Evolutionary conservation across 768 basidiomycete genomes (phyloP), one percentile per base, ranked within the genome.

Genomic region (Dentipellis sp.): DNA sequence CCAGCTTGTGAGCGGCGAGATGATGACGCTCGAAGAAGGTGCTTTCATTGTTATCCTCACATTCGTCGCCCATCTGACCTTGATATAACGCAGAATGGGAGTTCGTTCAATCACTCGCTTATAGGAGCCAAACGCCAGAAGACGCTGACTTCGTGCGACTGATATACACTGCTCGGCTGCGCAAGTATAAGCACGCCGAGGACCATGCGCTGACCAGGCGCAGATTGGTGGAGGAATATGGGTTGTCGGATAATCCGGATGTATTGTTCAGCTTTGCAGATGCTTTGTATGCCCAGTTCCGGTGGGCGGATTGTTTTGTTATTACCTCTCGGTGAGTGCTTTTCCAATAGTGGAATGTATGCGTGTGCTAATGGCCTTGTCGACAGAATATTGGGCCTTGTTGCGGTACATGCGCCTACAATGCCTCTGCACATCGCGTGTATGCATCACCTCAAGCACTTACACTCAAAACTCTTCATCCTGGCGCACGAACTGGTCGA

Each of bases 21-120:
- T 98, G 92, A 91, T 99, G 89, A 83, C 88, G 10, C 83, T 89
- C 1, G 86, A 92, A 57, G 97, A 99, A 82, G 95, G 95, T 91
- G 46, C n/a, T 69, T 56, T 17, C 17, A 22, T 52, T 54, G 58
- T 39, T n/a, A 52, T 54, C 52, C 2, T 54, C 10, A 47, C 52
- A 35, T 37, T 35, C 6, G n/a, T 48, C 21, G 35, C 21, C 22
- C 23, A 50, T n/a, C 21, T 22, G 16, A 37, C 39, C 8, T 40
- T 40, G 45, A 29, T 56, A 11, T 17, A 47, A n/a, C 45, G 3
- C 62, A 97, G 97, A 99, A 69, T 98, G 97, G 97, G 88, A 94
- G 57, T 95, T 98, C 60, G 80, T 99, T 3, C 88, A 91, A 67
- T 78, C 81, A 14, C 78, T 99, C 10, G 78, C 87, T 1, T 98